Percentiles rank a stretch among this genome's conserved stretches.
Evolutionary conservation across 345 rosid species (phyloP).

Genomic region (Rhizophora apiculata): DNA sequence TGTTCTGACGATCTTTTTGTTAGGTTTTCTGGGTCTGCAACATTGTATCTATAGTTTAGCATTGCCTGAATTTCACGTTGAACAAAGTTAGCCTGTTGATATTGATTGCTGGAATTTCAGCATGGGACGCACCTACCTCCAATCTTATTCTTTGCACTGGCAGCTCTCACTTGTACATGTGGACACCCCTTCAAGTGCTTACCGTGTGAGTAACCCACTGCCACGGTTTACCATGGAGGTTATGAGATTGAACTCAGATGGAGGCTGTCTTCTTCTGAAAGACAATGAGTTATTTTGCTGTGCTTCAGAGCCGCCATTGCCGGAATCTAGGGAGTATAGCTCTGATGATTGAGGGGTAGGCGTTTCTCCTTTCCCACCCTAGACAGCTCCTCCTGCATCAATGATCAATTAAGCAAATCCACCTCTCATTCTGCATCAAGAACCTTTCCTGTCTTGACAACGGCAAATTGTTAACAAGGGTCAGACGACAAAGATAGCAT

Average conservation of each 20-base stretch:
- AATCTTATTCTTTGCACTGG: conserved; percentile 86
- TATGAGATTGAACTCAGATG: conserved; percentile 86
- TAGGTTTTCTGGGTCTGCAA: no score
- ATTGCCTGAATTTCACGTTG: no score
- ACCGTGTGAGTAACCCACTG: conserved; percentile 71
- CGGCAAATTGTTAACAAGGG: no score
- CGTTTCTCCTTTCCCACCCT: neutral
- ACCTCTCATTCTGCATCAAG: neutral
- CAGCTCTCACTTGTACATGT: conserved; percentile 87
- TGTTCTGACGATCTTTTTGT: no score
- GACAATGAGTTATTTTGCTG: conserved; percentile 88
- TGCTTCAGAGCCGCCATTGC: conserved; percentile 61
- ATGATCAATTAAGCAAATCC: neutral
- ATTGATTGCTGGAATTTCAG: conserved; percentile 6
- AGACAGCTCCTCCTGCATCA: neutral
- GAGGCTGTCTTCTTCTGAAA: conserved; percentile 89
- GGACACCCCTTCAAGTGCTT: conserved; percentile 95
- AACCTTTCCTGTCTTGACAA: no score
- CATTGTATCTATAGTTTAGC: no score
- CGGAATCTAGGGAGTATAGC: conserved; percentile 85
- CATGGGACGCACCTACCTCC: conserved; percentile 83
- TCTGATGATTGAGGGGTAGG: conserved; percentile 57
- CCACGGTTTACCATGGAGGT: conserved; percentile 64
- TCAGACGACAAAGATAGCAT: no score
- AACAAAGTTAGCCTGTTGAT: no score